Evolutionary conservation across 352 stramenopile genomes (phyloP).

Genomic region (Globisporangium sylvaticum): DNA sequence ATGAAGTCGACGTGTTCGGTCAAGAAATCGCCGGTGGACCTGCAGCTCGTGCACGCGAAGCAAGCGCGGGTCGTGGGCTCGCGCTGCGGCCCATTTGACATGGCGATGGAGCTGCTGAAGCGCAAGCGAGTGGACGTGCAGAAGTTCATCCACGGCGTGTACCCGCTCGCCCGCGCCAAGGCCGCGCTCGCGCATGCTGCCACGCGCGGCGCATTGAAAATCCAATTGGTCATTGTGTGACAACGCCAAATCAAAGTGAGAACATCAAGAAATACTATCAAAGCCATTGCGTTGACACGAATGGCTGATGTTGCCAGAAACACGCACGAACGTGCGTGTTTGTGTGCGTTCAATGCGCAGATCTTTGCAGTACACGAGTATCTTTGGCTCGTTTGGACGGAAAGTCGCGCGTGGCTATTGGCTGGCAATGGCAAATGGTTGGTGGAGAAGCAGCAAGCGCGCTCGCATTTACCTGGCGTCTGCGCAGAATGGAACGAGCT

Average conservation of each 20-base stretch:
- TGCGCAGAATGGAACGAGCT: not conserved
- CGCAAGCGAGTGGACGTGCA: slow-evolving; percentile 50
- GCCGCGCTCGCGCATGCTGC: slow-evolving; percentile 45
- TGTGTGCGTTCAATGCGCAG: not conserved
- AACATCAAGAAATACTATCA: no score
- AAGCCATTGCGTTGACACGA: not conserved
- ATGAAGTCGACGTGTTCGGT: slow-evolving; percentile 53
- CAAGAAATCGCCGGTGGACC: slow-evolving; percentile 28
- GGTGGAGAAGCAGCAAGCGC: not conserved
- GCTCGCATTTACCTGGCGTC: not conserved
- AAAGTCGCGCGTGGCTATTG: not conserved
- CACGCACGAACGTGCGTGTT: not conserved
- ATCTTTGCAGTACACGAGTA: not conserved
- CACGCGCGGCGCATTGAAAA: slow-evolving; percentile 51
- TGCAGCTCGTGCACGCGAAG: slow-evolving; percentile 32
- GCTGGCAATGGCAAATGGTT: not conserved
- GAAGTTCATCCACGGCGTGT: slow-evolving; percentile 63
- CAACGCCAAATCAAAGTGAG: not conserved
- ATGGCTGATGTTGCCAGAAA: not conserved
- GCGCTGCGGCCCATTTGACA: slow-evolving; percentile 59
- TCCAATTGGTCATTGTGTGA: slow-evolving; percentile 44
- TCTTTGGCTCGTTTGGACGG: not conserved
- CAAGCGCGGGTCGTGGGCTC: slow-evolving; percentile 52
- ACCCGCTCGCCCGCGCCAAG: slow-evolving; percentile 46
- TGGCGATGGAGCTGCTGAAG: slow-evolving; percentile 48